Percentiles rank a stretch among this genome's conserved stretches.
Conservation (phyloP, 345 rosid species). For the Noccaea bulbosa region DNA sequence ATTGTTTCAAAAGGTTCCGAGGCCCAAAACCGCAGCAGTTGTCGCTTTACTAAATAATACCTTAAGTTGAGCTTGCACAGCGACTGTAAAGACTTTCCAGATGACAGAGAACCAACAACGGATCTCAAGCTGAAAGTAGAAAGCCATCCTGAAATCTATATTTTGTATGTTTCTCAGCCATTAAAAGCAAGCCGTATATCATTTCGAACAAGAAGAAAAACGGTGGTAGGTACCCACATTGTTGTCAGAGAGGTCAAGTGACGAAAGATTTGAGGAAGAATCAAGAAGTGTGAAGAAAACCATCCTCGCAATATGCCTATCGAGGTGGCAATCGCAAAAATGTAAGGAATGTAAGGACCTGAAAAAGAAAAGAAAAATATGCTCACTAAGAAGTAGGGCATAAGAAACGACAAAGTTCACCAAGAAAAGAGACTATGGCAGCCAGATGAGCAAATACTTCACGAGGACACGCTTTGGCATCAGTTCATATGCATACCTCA, state of each 20-base stretch:
- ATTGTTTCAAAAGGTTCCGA: conserved; percentile 29
- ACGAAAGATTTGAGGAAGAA: conserved; percentile 55
- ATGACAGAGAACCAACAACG: conserved; percentile 35
- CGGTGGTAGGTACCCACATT: conserved; percentile 53
- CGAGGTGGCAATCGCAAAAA: conserved; percentile 58
- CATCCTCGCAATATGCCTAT: conserved; percentile 49
- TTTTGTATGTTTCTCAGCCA: conserved; percentile 26
- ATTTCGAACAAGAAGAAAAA: conserved; percentile 27
- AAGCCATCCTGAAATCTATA: conserved; percentile 87
- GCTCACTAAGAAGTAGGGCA: not conserved
- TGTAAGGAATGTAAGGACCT: conserved; percentile 72
- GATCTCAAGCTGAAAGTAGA: conserved; percentile 57
- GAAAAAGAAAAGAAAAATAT: conserved; percentile 28
- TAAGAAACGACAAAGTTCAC: conserved; percentile 12
- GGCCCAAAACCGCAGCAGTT: conserved; percentile 16
- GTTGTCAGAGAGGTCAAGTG: conserved; percentile 87
- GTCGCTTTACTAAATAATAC: conserved; percentile 45
- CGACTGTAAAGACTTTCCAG: conserved; percentile 59
- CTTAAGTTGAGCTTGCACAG: conserved; percentile 70
- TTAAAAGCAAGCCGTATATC: conserved; percentile 19
- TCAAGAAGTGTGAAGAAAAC: conserved; percentile 65
- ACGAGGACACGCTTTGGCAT: conserved; percentile 17
- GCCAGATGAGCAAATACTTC: conserved; percentile 22
- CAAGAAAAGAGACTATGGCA: conserved; percentile 7
- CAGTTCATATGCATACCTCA: conserved; percentile 56